Evolutionary conservation across 495 filamentous ascomycete species (phyloP).

Genomic region (Xylaria castorea): DNA sequence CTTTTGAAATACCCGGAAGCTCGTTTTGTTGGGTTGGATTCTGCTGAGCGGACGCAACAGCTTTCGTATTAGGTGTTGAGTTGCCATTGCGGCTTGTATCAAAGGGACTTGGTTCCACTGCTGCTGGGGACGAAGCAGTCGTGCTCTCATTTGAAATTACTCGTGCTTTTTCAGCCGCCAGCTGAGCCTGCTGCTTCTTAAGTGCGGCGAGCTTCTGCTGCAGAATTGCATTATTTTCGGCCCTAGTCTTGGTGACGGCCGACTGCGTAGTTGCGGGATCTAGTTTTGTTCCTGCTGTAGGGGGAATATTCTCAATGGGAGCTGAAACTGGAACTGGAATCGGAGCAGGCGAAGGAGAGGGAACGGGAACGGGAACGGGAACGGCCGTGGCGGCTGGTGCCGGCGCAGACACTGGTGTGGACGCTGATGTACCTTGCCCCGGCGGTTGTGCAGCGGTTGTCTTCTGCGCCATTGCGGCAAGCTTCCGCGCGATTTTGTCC

Average conservation of each 20-base stretch:
- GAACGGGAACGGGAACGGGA: neutral
- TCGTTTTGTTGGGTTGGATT: slow-evolving; percentile 22
- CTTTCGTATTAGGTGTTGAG: slow-evolving; percentile 3
- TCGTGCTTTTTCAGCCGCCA: slow-evolving; percentile 39
- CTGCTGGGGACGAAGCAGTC: slow-evolving; percentile 10
- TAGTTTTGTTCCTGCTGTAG: slow-evolving; percentile 16
- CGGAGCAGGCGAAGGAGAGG: slow-evolving; percentile 15
- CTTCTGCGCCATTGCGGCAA: slow-evolving; percentile 62
- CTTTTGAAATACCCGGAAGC: slow-evolving; percentile 28
- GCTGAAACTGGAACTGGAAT: slow-evolving; percentile 8
- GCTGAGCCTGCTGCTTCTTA: slow-evolving; percentile 52
- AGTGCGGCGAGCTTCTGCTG: slow-evolving; percentile 55
- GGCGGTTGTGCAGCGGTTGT: slow-evolving; percentile 40
- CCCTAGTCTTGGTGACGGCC: slow-evolving; percentile 45
- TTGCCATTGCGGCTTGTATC: slow-evolving; percentile 15
- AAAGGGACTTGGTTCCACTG: neutral
- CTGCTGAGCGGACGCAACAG: neutral
- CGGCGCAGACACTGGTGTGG: slow-evolving; percentile 7
- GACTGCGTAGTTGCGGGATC: slow-evolving; percentile 30
- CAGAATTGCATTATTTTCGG: slow-evolving; percentile 53
- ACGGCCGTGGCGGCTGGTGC: neutral
- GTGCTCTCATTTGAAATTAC: slow-evolving; percentile 21
- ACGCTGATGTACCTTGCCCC: neutral
- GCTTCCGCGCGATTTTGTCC: slow-evolving; percentile 75
- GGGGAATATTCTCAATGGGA: slow-evolving; percentile 24